Percentiles rank a stretch among this genome's conserved stretches.
phyloP scores from a whole-genome alignment of 2,329 filamentous ascomycete species.

The Sarocladium brachiariae region DNA sequence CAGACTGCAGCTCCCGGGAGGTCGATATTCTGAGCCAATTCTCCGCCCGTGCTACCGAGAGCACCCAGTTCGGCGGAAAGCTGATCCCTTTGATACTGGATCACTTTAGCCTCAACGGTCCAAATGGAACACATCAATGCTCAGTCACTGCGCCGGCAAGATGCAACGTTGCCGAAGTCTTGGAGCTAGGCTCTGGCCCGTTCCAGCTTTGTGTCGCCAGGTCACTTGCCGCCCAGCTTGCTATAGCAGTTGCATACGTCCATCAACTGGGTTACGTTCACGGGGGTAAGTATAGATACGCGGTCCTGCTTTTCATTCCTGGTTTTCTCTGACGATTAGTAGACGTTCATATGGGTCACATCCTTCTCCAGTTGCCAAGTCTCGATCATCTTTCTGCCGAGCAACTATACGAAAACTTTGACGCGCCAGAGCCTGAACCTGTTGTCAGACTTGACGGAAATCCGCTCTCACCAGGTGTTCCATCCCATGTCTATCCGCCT shows the following conservation, averaged over 20 bases:
- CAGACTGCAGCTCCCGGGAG: slow-evolving; percentile 18
- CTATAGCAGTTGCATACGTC: slow-evolving; percentile 23
- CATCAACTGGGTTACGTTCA: slow-evolving; percentile 24
- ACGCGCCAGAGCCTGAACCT: slow-evolving; percentile 17
- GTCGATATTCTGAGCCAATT: slow-evolving; percentile 18
- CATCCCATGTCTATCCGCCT: slow-evolving; percentile 21
- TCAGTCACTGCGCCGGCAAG: slow-evolving; percentile 20
- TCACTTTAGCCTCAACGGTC: slow-evolving; percentile 18
- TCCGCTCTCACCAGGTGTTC: slow-evolving; percentile 20
- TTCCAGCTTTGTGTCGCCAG: slow-evolving; percentile 22
- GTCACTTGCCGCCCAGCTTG: slow-evolving; percentile 22
- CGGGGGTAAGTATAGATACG: slow-evolving; percentile 17
- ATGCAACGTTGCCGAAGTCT: slow-evolving; percentile 19
- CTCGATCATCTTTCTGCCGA: slow-evolving; percentile 18
- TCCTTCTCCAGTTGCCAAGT: slow-evolving; percentile 21
- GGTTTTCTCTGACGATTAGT: not conserved
- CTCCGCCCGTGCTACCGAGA: not conserved
- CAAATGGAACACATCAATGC: slow-evolving; percentile 24
- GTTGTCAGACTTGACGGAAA: slow-evolving; percentile 16
- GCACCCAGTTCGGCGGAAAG: not conserved
- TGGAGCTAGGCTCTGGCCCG: slow-evolving; percentile 13
- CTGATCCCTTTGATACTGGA: slow-evolving; percentile 18
- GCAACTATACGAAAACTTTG: slow-evolving; percentile 20
- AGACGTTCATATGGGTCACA: slow-evolving; percentile 29
- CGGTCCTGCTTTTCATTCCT: not conserved